These are phyloP conservation scores for Carex myosuroides DNA, from an alignment of 176 grass and related monocot species.

Conservation along the genomic window DNA sequence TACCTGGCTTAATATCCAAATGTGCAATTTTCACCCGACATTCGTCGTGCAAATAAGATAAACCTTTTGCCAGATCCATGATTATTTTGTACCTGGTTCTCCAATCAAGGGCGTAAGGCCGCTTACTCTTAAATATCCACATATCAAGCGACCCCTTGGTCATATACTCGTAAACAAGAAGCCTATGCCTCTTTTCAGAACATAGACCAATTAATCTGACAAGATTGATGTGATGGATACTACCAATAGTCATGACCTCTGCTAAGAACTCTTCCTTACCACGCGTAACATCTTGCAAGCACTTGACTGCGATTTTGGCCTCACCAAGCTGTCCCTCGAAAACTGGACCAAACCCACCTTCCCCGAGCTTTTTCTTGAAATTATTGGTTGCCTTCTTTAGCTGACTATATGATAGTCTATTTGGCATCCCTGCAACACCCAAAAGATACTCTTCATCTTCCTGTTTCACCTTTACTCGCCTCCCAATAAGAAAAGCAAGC, in stretches of 20 bases:
- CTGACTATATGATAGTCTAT: slow-evolving; percentile 52
- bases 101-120: slow-evolving; percentile 55
- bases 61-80: slow-evolving; percentile 55
- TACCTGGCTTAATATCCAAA: slow-evolving; percentile 66
- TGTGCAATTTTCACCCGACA: slow-evolving; percentile 75
- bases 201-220: slow-evolving; percentile 64
- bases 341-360: slow-evolving; percentile 81
- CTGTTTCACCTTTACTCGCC: slow-evolving; percentile 15
- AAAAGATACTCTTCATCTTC: slow-evolving; percentile 60
- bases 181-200: slow-evolving; percentile 58
- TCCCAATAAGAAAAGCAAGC: slow-evolving; percentile 31
- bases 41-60: slow-evolving; percentile 68
- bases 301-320: slow-evolving; percentile 50
- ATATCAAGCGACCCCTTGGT: slow-evolving; percentile 59
- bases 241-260: slow-evolving; percentile 68
- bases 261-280: slow-evolving; percentile 79
- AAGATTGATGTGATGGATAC: slow-evolving; percentile 78
- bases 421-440: slow-evolving; percentile 55
- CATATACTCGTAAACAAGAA: slow-evolving; percentile 81
- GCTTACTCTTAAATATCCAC: slow-evolving; percentile 56
- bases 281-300: slow-evolving; percentile 50
- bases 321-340: slow-evolving; percentile 46
- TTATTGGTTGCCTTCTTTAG: slow-evolving; percentile 60
- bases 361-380: slow-evolving; percentile 74
- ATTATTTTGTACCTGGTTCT: slow-evolving; percentile 54